Percentiles rank a stretch among this genome's conserved stretches.
These are phyloP conservation scores for Globisporangium mamillatum DNA, from an alignment of 352 stramenopile species.

Conservation along the genomic window DNA sequence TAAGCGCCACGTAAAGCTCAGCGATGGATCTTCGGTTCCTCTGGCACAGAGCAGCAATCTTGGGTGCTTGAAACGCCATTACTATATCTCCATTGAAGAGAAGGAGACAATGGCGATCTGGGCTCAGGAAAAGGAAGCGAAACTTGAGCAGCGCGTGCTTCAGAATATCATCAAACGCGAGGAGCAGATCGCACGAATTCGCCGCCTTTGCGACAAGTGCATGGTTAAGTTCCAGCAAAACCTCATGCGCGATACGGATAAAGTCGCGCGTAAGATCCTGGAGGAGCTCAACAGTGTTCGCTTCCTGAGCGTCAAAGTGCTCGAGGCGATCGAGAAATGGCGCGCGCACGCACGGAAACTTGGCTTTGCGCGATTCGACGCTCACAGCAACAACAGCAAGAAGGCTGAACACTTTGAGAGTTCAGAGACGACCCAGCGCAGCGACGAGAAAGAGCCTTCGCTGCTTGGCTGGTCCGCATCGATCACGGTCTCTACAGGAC, in stretches of 20 bases:
- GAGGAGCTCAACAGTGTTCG: conserved; percentile 48
- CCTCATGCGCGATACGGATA: conserved; percentile 41
- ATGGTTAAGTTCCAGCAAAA: conserved; percentile 71
- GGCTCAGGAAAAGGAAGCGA: conserved; percentile 60
- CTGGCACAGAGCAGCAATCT: conserved; percentile 29
- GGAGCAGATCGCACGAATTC: conserved; percentile 39
- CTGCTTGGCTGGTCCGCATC: conserved; percentile 62
- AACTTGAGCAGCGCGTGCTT: conserved; percentile 61
- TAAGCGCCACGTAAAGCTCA: conserved; percentile 11
- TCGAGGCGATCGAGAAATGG: conserved; percentile 69
- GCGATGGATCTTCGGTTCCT: not conserved
- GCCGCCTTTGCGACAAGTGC: conserved; percentile 40
- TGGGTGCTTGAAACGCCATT: conserved; percentile 66
- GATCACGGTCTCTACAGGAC: conserved; percentile 65
- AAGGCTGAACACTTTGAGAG: not conserved
- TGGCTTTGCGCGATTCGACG: conserved; percentile 47
- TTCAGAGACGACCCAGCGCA: not conserved
- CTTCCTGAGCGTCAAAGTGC: conserved; percentile 66
- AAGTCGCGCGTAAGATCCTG: conserved; percentile 35
- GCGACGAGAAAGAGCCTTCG: conserved; percentile 19
- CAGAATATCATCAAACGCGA: conserved; percentile 59
- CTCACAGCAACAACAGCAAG: not conserved
- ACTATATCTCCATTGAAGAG: conserved; percentile 70
- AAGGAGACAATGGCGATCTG: conserved; percentile 55
- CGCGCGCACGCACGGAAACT: conserved; percentile 44